Evolutionary conservation across 169 alveolate genomes (phyloP).

Genomic region (Besnoitia besnoiti): DNA sequence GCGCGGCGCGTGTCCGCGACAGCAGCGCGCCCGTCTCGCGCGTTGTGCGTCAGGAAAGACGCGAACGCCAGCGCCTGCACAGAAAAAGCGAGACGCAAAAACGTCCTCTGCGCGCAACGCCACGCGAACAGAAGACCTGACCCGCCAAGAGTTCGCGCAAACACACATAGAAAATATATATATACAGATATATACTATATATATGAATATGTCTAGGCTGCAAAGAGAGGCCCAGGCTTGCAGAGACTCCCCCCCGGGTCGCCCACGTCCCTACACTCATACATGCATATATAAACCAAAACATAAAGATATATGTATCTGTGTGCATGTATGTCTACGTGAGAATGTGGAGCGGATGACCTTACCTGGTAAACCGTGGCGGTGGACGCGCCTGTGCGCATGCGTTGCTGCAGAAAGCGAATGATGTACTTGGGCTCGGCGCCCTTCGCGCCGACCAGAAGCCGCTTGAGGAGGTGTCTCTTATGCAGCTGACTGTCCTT

Average conservation of each 20-base stretch:
- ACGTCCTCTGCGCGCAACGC: no score
- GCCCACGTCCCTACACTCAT: no score
- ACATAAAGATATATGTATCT: no score
- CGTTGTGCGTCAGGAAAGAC: slow-evolving; percentile 77
- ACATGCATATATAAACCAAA: no score
- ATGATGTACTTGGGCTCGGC: slow-evolving; percentile 94
- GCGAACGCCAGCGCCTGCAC: slow-evolving; percentile 79
- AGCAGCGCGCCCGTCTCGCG: slow-evolving; percentile 42
- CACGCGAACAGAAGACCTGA: neutral
- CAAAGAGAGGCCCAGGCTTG: neutral
- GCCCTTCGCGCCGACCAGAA: slow-evolving; percentile 91
- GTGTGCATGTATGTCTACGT: no score
- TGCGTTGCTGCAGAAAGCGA: slow-evolving; percentile 93
- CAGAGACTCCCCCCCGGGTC: neutral
- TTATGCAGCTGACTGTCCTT: slow-evolving; percentile 78
- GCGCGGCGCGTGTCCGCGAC: slow-evolving; percentile 44
- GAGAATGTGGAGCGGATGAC: neutral
- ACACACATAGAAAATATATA: neutral
- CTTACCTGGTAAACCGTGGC: slow-evolving; percentile 92
- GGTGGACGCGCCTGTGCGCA: slow-evolving; percentile 96
- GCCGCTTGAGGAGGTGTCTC: slow-evolving; percentile 82
- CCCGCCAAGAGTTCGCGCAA: neutral
- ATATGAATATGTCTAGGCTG: no score
- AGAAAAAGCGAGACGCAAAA: neutral
- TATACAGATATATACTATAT: neutral